Evolutionary conservation across 1,139 yeast species (phyloP), one percentile per base, ranked within the genome.

Genomic region (Hansenula lynferdii): DNA sequence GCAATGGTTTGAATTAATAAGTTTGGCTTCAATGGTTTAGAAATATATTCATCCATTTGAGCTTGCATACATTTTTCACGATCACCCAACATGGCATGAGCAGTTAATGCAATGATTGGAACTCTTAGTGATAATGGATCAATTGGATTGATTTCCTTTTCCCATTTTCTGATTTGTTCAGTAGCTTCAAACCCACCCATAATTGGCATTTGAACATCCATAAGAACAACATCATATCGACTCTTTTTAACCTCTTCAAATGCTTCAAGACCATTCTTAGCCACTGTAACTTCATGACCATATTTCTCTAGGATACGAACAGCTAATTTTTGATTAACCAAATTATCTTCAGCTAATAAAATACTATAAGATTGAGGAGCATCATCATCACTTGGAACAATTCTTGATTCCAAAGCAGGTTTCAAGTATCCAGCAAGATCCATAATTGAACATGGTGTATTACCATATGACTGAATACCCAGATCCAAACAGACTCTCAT

Each of bases 101-200:
- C 96, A 0, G 96, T 86, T 41, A 86, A 68, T 1, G 96, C 95
- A 53, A 86, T 86, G 49, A 86, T 85, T 19, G 95, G 95, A 2
- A 94, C 81, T 44, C 95, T 70, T 44, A 85, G 86, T 15, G 75
- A 71, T 39, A 80, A 65, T 39, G 65, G 60, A 38, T 51, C 53
- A 20, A 52, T 49, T 24, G 73, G 67, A 27, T 81, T 80, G 14
- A 86, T 86, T 60, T 82, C 85, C 65, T 74, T 78, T 62, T 86
- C 96, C 94, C 94, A 85, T 58, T 83, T 90, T 51, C 95, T 69
- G 40, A 86, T 86, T 58, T 79, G 76, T 41, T 83, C 86, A 2
- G 95, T 85, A 4, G 95, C 95, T 57, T 86, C 95, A 58, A 86
- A 86, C 0, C 96, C 96, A 33, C 95, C 95, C 94, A 86, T 85